Evolutionary conservation across 2,329 filamentous ascomycete genomes (phyloP), one percentile per base, ranked within the genome.

Genomic region (Colletotrichum abscissum): DNA sequence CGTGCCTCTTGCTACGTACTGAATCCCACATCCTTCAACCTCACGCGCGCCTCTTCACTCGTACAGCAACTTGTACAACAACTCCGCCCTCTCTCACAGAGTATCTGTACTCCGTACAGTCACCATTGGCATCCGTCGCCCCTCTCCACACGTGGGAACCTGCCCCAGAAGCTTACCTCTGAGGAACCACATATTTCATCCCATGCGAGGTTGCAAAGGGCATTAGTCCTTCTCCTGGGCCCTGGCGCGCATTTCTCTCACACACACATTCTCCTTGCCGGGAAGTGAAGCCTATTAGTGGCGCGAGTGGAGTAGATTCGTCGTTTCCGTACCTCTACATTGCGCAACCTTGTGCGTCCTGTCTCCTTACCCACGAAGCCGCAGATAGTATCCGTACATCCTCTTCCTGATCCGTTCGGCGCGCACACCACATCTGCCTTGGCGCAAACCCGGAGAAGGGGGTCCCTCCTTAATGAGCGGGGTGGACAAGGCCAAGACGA

Each of bases 141-240:
- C 70, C 60, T 57, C 42, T 60, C 67, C 55, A 69, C 60, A 62
- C 46, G 60, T 69, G 55, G 55, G 60, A 73, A 73, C 70, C 28
- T 30, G 46, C 30, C 59, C 70, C 60, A 73, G 59, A 73, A 73
- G 70, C 70, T 69, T 73, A 73, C 70, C 66, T 70, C 28, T 46
- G 46, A 57, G 60, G 66, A 62, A 73, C 66, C 66, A 55, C 59
- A 62, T 38, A 49, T 8, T 49, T 49, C 35, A 54, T 38, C 19
- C 46, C 57, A 63, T 69, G 52, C 57, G 30, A 24, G 11, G 58
- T 60, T 28, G 58, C 24, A 28, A 26, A 42, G 42, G 42, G 42
- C 19, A 42, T 49, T 49, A 49, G 42, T 49, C 42, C 42, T 49
- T 49, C 42, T 19, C 42, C 42, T 28, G 52, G 52, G 7, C 14